Base-by-base conservation (phyloP, 2,329 filamentous ascomycete genomes). In the Exophiala mesophila region DNA sequence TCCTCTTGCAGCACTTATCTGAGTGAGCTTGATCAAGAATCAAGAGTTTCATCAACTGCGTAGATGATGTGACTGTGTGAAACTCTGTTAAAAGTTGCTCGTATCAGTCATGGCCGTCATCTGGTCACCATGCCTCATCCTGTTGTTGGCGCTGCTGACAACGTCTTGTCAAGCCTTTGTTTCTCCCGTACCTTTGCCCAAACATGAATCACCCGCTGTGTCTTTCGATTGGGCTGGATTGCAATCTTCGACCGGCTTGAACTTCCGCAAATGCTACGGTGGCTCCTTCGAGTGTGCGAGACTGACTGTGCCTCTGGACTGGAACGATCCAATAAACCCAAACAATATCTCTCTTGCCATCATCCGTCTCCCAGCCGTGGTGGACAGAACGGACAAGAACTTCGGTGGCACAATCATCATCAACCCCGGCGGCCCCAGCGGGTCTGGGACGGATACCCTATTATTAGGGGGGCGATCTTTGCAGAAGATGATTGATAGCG, bases 231-330 rank as follows among this genome's bases (percentile, higher is more conserved):
- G 53, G 49, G 34, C 33, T 10, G 23, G 20, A 15, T 41, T 52
- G 13, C 12, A 29, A 10, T 56, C 64, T 1, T 63, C 61, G 1
- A 24, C 47, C 4, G 48, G 50, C 4, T 53, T 67, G 5, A 40
- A 60, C n/a, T 67, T 66, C 36, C 53, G 59, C 45, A 55, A 61
- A 26, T 75, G 72, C 55, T 72, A 66, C 42, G 60, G 61, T 41
- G 64, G 60, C 3, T 18, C 6, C 30, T 68, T 69, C 40, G 62
- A 71, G 49, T 76, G 73, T 47, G 69, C 72, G n/a, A 62, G 67
- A 4, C 57, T 77, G 3, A 58, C 67, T 33, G 63, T 75, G 0
- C 73, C 72, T 0, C 64, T 76, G 55, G 69, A 69, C 51, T 72
- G 68, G 57, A 62, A 67, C 21, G 45, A 52, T 56, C 58, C 3